Evolutionary conservation across 1,139 yeast genomes (phyloP), one percentile per base, ranked within the genome.

Genomic region (Yamadazyma diospyri): DNA sequence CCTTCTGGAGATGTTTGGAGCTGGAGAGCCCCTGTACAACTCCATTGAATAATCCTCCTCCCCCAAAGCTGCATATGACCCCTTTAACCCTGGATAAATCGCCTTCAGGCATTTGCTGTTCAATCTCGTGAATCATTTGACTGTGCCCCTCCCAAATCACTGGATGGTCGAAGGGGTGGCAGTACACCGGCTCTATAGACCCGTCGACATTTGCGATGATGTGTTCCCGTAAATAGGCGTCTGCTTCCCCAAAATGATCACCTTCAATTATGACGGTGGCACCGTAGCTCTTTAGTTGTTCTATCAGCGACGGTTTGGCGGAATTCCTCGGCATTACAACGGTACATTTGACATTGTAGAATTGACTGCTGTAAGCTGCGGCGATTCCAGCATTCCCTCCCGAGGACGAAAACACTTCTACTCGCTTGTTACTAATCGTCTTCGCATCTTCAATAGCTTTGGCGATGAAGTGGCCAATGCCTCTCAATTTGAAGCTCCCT

Each of bases 311-410:
- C 3, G 50, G 47, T 36, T 61, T 61, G 4, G 84, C 65, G 5
- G 64, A 54, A n/a, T n/a, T n/a, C 12, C 24, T 23, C 0, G 89
- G 89, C 5, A 82, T 72, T 1, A 79, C 85, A 6, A 82, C 87
- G 0, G 84, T 77, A 43, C 88, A 79, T 8, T 67, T 64, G 6
- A 71, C 52, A 2, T 62, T 60, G 39, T 68, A 64, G 34, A 51
- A 56, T 23, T 51, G 53, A 4, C 82, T 74, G 26, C 83, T 76
- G 33, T 70, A 70, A 0, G 87, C 86, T 2, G 85, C 85, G 0
- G 89, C 89, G 31, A 79, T 60, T 0, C 92, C 92, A 0, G 92
- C 92, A 50, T 82, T 82, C 1, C 92, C 92, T 9, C 89, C 92
- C 11, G 85, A 78, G 20, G 84, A 77, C 5, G 82, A 69, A 50